Conservation (phyloP, 1,139 yeast genomes). For the Hyphopichia burtonii region DNA sequence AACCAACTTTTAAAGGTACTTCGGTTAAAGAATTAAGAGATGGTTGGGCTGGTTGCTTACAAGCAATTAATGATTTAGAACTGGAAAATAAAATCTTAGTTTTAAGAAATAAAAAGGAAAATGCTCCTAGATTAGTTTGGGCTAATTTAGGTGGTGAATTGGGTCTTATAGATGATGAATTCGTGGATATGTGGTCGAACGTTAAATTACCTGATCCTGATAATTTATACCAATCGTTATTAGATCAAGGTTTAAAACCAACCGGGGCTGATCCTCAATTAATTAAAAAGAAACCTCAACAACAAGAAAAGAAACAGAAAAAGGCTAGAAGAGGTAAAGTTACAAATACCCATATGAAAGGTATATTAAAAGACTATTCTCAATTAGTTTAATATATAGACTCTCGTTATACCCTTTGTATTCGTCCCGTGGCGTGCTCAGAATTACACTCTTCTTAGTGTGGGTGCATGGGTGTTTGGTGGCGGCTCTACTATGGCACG, state of each 20-base stretch:
- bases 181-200: constrained; percentile 74
- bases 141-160: constrained; percentile 76
- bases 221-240: constrained; percentile 69
- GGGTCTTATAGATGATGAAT: constrained; percentile 79
- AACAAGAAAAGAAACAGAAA: constrained; percentile 74
- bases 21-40: constrained; percentile 88
- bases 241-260: constrained; percentile 87
- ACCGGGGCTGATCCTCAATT: constrained; percentile 96
- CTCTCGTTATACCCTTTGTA: neutral
- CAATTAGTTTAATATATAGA: constrained; percentile 38
- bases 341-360: constrained; percentile 95
- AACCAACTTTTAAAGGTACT: constrained; percentile 85
- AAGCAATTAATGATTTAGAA: constrained; percentile 75
- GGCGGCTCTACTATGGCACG: too few species aligned
- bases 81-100: constrained; percentile 75
- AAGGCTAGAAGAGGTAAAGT: constrained; percentile 91
- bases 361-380: constrained; percentile 84
- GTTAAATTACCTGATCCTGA: constrained; percentile 80
- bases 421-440: too few species aligned
- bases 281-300: constrained; percentile 63
- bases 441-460: too few species aligned
- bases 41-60: constrained; percentile 94
- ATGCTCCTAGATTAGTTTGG: constrained; percentile 89
- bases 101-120: constrained; percentile 86
- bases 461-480: too few species aligned